phyloP scores from a whole-genome alignment of 129 eudicot species.

The Escallonia herrerae region DNA sequence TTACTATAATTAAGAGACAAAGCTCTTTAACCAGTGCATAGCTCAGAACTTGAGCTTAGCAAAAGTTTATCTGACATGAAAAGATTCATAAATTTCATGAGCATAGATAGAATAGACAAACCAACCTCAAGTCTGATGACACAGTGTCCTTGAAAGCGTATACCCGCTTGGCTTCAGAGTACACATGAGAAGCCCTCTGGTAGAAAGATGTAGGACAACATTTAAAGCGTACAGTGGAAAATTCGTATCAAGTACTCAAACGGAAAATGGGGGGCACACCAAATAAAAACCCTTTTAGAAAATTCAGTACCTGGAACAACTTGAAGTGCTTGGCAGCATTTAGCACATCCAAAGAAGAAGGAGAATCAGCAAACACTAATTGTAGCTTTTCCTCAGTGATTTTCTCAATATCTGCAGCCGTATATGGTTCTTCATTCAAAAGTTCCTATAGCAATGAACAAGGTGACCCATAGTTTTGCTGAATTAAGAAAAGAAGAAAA shows the following conservation, averaged over 20 bases:
- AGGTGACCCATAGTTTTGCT: no score
- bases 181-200: slow-evolving; percentile 68
- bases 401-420: slow-evolving; percentile 43
- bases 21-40: no score
- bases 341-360: slow-evolving; percentile 52
- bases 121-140: slow-evolving; percentile 38
- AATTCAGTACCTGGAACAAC: slow-evolving; percentile 20
- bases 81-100: no score
- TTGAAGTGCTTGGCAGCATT: slow-evolving; percentile 45
- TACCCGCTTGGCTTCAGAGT: slow-evolving; percentile 69
- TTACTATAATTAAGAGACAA: no score
- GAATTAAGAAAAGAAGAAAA: not conserved
- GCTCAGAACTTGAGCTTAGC: no score
- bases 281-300: no score
- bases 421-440: slow-evolving; percentile 55
- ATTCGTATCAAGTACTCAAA: no score
- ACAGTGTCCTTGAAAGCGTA: slow-evolving; percentile 56
- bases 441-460: slow-evolving; percentile 26
- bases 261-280: no score
- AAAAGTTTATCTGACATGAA: no score
- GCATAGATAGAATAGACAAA: not conserved
- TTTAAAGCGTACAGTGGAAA: not conserved
- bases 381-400: slow-evolving; percentile 29
- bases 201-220: not conserved
- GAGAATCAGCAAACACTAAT: slow-evolving; percentile 40